These are phyloP conservation scores for Saccharata proteae DNA, from an alignment of 2,329 filamentous ascomycete species.

Conservation along the genomic window DNA sequence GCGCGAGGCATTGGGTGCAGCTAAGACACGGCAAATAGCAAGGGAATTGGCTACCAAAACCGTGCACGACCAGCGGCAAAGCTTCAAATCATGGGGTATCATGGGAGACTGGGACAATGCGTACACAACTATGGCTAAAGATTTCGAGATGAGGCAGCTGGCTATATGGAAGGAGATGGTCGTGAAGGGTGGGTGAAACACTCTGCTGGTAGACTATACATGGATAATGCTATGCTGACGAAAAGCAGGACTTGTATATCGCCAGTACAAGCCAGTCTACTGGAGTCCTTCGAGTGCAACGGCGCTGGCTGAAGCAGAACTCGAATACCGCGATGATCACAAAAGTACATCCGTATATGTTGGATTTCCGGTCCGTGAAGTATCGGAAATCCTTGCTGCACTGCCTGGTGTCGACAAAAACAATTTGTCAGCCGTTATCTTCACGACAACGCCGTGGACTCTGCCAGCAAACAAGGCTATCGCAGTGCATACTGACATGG, in stretches of 20 bases:
- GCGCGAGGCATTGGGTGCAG: constrained; percentile 26
- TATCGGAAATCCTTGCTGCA: constrained; percentile 23
- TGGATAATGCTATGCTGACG: constrained; percentile 1
- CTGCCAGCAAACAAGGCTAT: constrained; percentile 86
- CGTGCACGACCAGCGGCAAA: constrained; percentile 59
- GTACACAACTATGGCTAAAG: constrained; percentile 69
- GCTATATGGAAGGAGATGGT: constrained; percentile 66
- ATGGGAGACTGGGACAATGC: constrained; percentile 70
- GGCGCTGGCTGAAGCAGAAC: constrained; percentile 70
- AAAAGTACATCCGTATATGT: constrained; percentile 65
- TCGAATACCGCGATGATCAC: constrained; percentile 71
- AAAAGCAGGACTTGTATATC: constrained; percentile 53
- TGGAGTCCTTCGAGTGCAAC: constrained; percentile 73
- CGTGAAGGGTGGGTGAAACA: constrained; percentile 37
- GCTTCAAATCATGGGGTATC: constrained; percentile 60
- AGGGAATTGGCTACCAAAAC: constrained; percentile 55
- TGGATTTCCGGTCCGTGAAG: constrained; percentile 55
- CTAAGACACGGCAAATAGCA: constrained; percentile 53
- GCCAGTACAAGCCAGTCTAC: constrained; percentile 71
- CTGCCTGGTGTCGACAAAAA: constrained; percentile 19
- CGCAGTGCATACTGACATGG: constrained; percentile 62
- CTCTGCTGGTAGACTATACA: not conserved
- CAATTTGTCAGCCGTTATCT: constrained; percentile 69
- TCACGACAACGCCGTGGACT: constrained; percentile 98
- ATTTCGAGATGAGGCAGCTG: constrained; percentile 64